phyloP scores from a whole-genome alignment of 192 early-diverging fungal genomes.

The Ambispora gerdemannii region DNA sequence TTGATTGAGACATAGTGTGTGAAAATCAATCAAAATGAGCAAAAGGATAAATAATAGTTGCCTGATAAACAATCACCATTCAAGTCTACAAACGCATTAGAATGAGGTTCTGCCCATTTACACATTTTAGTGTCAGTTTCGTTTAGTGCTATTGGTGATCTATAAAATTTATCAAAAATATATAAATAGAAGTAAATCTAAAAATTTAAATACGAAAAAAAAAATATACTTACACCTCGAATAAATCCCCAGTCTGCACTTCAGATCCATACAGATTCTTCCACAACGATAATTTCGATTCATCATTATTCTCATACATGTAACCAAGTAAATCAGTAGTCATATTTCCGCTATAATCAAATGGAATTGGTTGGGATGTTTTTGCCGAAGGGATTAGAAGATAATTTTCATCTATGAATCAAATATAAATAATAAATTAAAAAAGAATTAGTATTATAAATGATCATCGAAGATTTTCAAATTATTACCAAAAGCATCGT shows the following conservation, averaged over 20 bases:
- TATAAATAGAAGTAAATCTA: background rate
- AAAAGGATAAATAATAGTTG: conserved; percentile 33
- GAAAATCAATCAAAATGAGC: no score
- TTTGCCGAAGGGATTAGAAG: conserved; percentile 43
- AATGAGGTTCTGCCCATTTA: conserved; percentile 72
- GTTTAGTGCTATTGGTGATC: conserved; percentile 9
- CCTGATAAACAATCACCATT: conserved; percentile 88
- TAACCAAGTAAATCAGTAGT: conserved; percentile 59
- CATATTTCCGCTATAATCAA: conserved; percentile 63
- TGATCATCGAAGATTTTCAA: background rate
- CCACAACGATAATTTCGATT: conserved; percentile 43
- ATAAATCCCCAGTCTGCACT: conserved; percentile 31
- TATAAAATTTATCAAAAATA: conserved; percentile 13
- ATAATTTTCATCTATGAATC: conserved; percentile 36
- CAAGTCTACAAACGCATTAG: conserved; percentile 89
- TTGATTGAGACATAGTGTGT: no score
- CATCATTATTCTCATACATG: conserved; percentile 34
- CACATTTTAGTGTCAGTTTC: conserved; percentile 48
- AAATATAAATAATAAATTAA: background rate
- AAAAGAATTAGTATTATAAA: background rate
- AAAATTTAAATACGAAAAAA: background rate
- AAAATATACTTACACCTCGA: conserved; percentile 37
- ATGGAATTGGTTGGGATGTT: conserved; percentile 55
- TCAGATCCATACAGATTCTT: conserved; percentile 40
- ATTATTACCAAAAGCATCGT: conserved; percentile 54